Conservation (phyloP, 768 basidiomycete genomes). For the Mycena filopes region DNA sequence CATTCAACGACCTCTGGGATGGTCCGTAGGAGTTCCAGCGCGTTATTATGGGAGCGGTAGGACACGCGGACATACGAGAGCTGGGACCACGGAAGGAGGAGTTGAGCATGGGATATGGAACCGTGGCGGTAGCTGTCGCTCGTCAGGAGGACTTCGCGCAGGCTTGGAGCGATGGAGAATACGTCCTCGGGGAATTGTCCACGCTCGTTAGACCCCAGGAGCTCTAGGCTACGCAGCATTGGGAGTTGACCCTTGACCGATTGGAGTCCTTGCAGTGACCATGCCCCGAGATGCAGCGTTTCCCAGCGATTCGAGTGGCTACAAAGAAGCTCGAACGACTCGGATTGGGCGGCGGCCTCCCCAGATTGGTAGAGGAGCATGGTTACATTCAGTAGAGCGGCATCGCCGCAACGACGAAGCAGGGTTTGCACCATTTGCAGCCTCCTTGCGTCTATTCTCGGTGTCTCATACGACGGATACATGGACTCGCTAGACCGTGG, state of each 20-base stretch:
- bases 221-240: not conserved
- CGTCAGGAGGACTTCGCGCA: not conserved
- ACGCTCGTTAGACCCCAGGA: not conserved
- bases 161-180: not conserved
- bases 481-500: too few relatives aligned
- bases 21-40: too few relatives aligned
- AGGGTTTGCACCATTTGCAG: not conserved
- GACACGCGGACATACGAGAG: not conserved
- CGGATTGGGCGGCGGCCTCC: not conserved
- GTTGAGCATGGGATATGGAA: not conserved
- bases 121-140: too few relatives aligned
- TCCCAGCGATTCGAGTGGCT: not conserved
- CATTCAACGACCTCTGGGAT: too few relatives aligned
- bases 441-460: too few relatives aligned
- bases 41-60: too few relatives aligned
- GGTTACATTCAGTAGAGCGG: not conserved
- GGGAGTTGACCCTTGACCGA: not conserved
- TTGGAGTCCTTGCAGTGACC: not conserved
- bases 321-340: not conserved
- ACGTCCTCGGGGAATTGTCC: not conserved
- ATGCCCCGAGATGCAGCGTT: not conserved
- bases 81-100: not conserved
- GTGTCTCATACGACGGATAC: too few relatives aligned
- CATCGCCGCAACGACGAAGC: not conserved
- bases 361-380: not conserved